phyloP scores from a whole-genome alignment of 495 filamentous ascomycete genomes.

The Antarctomyces pellizariae region DNA sequence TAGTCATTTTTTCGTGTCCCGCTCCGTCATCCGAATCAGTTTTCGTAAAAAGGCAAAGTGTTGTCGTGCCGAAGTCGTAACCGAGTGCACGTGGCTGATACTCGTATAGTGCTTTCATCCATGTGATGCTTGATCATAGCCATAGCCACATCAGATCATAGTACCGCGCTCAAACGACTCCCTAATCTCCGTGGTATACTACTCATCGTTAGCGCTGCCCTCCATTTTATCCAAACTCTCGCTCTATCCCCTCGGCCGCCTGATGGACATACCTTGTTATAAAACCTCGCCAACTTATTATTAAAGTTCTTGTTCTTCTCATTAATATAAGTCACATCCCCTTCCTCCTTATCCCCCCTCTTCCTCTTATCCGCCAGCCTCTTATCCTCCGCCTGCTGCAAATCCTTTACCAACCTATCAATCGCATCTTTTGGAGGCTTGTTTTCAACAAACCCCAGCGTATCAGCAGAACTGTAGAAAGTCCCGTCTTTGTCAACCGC shows the following conservation, averaged over 20 bases:
- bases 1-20: too few relatives aligned
- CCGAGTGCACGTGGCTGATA: too few relatives aligned
- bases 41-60: too few relatives aligned
- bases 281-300: constrained; percentile 83
- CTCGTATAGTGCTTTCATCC: too few relatives aligned
- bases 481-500: constrained; percentile 76
- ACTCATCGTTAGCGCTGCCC: constrained; percentile 15
- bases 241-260: too few relatives aligned
- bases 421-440: constrained; percentile 79
- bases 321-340: constrained; percentile 95
- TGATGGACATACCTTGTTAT: constrained; percentile 51
- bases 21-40: too few relatives aligned
- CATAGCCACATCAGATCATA: too few relatives aligned
- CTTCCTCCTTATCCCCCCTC: constrained; percentile 47
- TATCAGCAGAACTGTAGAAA: constrained; percentile 75
- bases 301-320: constrained; percentile 99
- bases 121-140: too few relatives aligned
- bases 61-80: too few relatives aligned
- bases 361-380: constrained; percentile 67
- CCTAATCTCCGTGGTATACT: constrained; percentile 89
- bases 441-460: constrained; percentile 56
- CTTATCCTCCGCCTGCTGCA: constrained; percentile 72
- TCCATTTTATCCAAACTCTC: not conserved
- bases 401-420: constrained; percentile 64
- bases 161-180: constrained; percentile 97